Percentiles rank a stretch among this genome's conserved stretches.
Evolutionary conservation across 306 rosid genomes (phyloP).

Genomic region (Biancaea sappan): DNA sequence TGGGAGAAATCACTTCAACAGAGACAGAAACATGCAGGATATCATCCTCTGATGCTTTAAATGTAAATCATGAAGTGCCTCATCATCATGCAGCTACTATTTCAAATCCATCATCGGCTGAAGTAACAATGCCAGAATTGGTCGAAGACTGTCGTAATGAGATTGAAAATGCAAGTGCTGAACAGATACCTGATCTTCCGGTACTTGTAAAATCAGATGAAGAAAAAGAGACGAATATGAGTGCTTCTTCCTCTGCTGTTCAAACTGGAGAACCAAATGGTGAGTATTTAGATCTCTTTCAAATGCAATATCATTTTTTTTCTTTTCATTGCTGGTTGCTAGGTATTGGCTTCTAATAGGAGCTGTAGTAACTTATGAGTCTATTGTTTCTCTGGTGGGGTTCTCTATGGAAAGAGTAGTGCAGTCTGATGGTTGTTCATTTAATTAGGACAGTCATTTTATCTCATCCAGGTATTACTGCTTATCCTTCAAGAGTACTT

Average conservation of each 20-base stretch:
- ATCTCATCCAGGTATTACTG: slow-evolving; percentile 44
- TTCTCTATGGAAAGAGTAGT: slow-evolving; percentile 31
- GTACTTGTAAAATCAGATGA: slow-evolving; percentile 26
- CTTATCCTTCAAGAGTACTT: slow-evolving; percentile 2
- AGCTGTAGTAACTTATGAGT: slow-evolving; percentile 18
- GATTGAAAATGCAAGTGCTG: slow-evolving; percentile 44
- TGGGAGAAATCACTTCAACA: slow-evolving; percentile 7
- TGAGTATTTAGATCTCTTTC: slow-evolving; percentile 38
- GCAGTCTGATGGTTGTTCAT: slow-evolving; percentile 30
- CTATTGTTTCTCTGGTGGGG: slow-evolving; percentile 25
- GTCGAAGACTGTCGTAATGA: slow-evolving; percentile 34
- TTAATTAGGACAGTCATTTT: slow-evolving; percentile 30
- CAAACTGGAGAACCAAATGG: slow-evolving; percentile 47
- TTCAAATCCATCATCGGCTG: slow-evolving; percentile 32
- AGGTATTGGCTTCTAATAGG: slow-evolving; percentile 30
- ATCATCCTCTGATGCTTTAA: slow-evolving; percentile 31
- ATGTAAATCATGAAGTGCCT: slow-evolving; percentile 38
- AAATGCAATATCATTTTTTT: slow-evolving; percentile 10
- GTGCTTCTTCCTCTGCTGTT: slow-evolving; percentile 43
- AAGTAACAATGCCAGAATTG: slow-evolving; percentile 37
- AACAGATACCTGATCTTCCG: slow-evolving; percentile 27
- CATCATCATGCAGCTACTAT: slow-evolving; percentile 23
- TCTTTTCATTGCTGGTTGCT: slow-evolving; percentile 22
- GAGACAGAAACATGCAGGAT: slow-evolving; percentile 33
- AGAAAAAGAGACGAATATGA: slow-evolving; percentile 35